Conservation (phyloP, 495 filamentous ascomycete species). For the Pyrenula massariospora region DNA sequence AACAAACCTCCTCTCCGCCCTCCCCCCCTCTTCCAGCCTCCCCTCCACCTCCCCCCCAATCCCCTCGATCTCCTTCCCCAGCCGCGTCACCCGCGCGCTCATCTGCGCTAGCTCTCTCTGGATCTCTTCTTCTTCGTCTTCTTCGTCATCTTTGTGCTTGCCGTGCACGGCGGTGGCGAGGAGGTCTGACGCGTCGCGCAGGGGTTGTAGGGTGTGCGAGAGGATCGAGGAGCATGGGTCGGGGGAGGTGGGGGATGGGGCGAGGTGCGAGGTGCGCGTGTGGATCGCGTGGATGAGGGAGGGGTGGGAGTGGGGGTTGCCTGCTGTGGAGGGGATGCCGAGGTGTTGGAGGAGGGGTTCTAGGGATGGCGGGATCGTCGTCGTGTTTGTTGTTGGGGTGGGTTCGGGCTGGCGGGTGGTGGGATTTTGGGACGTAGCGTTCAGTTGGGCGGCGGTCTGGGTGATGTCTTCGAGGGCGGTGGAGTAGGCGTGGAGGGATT, state of each 20-base stretch:
- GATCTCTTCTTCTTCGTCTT: conserved; percentile 12
- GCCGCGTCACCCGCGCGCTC: conserved; percentile 15
- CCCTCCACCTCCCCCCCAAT: conserved; percentile 3
- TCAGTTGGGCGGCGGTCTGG: conserved; percentile 8
- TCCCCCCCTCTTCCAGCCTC: not conserved
- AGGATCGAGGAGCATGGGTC: conserved; percentile 22
- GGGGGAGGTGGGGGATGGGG: conserved; percentile 14
- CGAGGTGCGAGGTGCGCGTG: conserved; percentile 19
- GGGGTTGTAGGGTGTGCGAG: conserved; percentile 13
- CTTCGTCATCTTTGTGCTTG: conserved; percentile 17
- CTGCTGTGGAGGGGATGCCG: conserved; percentile 21
- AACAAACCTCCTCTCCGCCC: conserved; percentile 7
- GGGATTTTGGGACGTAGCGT: conserved; percentile 1
- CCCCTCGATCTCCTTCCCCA: conserved; percentile 23
- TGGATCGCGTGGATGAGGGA: conserved; percentile 12
- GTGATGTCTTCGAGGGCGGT: conserved; percentile 23
- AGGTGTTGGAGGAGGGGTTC: conserved; percentile 26
- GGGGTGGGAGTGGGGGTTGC: conserved; percentile 14
- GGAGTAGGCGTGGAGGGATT: conserved; percentile 23
- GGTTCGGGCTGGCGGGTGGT: not conserved
- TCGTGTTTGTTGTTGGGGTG: not conserved
- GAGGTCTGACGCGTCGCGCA: conserved; percentile 21
- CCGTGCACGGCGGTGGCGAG: conserved; percentile 21
- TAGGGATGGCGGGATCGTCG: conserved; percentile 7
- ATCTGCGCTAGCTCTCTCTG: conserved; percentile 12